Base-by-base conservation (phyloP, 1,284 basidiomycete species). In the Golubevia pallescens region DNA sequence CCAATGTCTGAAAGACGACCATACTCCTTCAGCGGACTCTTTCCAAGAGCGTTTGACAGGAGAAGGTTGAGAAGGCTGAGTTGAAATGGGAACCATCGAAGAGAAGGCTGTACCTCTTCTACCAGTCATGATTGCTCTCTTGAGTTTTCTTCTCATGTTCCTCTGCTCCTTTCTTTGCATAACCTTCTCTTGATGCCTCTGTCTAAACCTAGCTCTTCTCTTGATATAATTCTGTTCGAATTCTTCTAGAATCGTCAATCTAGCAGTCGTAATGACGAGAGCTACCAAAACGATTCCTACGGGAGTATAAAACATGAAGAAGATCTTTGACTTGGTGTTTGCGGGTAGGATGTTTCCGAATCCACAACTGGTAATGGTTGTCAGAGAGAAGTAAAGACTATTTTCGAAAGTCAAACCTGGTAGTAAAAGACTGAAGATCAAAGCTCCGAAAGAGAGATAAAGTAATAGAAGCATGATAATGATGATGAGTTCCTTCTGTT, bases 401-500 rank as follows among this genome's bases (percentile, higher is more conserved):
- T 87, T 1, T 90, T 69, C 68, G 58, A 77, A 75, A 48, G 68
- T 69, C 56, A 71, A 66, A 53, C 56, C 24, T 28, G 34, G 13
- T 53, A 77, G 62, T 32, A 76, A 57, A 55, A 71, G 66, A 1
- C 68, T 64, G 58, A 70, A 79, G 58, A 75, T 61, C 28, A 78
- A 58, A 38, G 66, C 63, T 8, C 79, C 81, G n/a, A 86, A 57
- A 23, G 91, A 92, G 63, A 94, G 87, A 83, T 93, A 94, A 63
- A 88, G 87, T 19, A 94, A 87, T 1, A 93, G 86, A 5, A 90
- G 80, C 77, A 93, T 93, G 60, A 92, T 90, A 58, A 92, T 90
- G 69, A 94, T 90, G 52, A 92, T 89, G 19, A 95, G 88, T 0
- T 91, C 84, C 19, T 93, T 89, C 78, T 95, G 93, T 77, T 91